phyloP scores from a whole-genome alignment of 305 asterid genomes.

The Andrographis paniculata region DNA sequence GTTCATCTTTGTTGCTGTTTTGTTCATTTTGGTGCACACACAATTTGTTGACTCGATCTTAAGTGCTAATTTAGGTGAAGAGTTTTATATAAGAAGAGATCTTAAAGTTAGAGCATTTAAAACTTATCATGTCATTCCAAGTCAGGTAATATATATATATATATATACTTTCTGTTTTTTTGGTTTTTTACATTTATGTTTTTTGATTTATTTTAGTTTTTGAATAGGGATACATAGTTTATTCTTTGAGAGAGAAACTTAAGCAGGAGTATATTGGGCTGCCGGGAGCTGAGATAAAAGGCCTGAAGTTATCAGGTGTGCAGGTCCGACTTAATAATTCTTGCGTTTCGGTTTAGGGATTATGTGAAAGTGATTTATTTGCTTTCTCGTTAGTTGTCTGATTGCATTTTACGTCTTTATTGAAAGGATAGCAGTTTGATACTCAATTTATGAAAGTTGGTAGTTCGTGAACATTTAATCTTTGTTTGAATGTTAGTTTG shows the following conservation, averaged over 20 bases:
- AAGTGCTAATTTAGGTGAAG: constrained; percentile 59
- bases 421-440: too few relatives aligned
- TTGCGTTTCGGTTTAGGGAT: constrained; percentile 7
- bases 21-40: too few relatives aligned
- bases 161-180: constrained; percentile 13
- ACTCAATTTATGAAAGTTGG: too few relatives aligned
- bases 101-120: constrained; percentile 79
- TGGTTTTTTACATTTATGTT: too few relatives aligned
- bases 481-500: too few relatives aligned
- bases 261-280: constrained; percentile 71
- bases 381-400: not conserved
- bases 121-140: constrained; percentile 81
- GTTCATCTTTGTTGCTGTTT: constrained; percentile 13
- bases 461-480: too few relatives aligned
- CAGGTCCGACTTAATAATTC: constrained; percentile 46
- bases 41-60: not conserved
- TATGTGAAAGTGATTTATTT: not conserved
- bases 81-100: constrained; percentile 58
- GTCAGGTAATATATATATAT: constrained; percentile 59
- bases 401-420: not conserved
- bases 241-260: constrained; percentile 74
- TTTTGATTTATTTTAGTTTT: too few relatives aligned
- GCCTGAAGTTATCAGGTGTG: constrained; percentile 65
- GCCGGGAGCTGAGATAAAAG: constrained; percentile 59
- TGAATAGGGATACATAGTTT: constrained; percentile 71